phyloP scores from a whole-genome alignment of 208 protist species.

The Acanthamoeba royreba region DNA sequence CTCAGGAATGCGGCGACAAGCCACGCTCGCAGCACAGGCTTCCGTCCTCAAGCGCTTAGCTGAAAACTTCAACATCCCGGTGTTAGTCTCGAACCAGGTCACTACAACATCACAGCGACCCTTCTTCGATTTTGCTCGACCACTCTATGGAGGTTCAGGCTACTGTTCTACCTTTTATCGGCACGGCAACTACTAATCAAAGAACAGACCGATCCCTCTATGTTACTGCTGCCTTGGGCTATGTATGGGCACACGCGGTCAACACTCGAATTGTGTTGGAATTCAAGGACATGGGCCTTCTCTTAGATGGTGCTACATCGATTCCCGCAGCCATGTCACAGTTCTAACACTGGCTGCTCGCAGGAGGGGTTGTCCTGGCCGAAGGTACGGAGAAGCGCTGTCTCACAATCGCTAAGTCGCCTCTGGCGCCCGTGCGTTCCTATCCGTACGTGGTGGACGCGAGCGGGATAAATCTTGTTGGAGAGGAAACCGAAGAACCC shows the following conservation, averaged over 20 bases:
- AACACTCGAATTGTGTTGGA: slow-evolving; percentile 38
- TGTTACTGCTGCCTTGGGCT: slow-evolving; percentile 33
- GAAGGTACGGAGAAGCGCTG: background rate
- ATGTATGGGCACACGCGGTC: slow-evolving; percentile 34
- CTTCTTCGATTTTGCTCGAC: background rate
- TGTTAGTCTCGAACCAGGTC: slow-evolving; percentile 28
- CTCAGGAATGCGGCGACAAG: background rate
- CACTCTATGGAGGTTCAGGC: background rate
- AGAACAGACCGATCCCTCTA: background rate
- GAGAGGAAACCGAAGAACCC: background rate
- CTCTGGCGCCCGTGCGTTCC: background rate
- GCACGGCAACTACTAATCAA: no score
- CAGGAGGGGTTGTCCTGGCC: background rate
- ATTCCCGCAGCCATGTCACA: no score
- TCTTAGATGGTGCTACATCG: no score
- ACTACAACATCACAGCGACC: background rate
- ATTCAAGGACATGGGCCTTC: slow-evolving; percentile 6
- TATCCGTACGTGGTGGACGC: slow-evolving; percentile 23
- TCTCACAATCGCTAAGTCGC: slow-evolving; percentile 34
- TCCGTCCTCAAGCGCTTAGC: slow-evolving; percentile 11
- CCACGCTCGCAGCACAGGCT: background rate
- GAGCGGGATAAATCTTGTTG: background rate
- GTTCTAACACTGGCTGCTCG: no score
- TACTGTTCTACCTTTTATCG: background rate
- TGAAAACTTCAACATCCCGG: slow-evolving; percentile 44